Evolutionary conservation across 768 basidiomycete genomes (phyloP), one percentile per base, ranked within the genome.

Genomic region (Collybia sp.): DNA sequence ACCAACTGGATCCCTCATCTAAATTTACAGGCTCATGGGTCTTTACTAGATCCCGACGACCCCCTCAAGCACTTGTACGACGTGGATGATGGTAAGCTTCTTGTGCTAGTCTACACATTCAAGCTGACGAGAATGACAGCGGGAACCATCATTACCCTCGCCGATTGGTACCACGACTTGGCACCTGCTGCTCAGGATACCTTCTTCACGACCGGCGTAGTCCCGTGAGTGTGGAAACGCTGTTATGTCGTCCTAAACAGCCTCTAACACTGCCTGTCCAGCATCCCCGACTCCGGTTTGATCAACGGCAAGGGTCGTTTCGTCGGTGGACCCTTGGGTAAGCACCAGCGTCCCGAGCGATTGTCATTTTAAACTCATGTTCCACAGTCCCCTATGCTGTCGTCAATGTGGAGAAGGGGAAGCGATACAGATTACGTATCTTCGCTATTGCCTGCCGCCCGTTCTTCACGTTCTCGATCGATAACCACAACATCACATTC

Each of bases 351-450:
- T n/a, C n/a, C n/a, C 3, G 8, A 25, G 3, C 15, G 57, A 58
- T 30, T 4, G 19, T 6, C 38, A 43, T 4, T 50, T 52, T 1
- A 52, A 68, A 20, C 36, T 60, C 0, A 37, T 52, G 64, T 1
- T 45, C 63, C 44, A 50, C 50, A 34, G 57, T 62, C 2, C 61
- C 67, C 0, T 67, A 69, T 19, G 57, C 78, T 0, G 65, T 77
- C 3, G 60, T 79, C 53, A 65, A 66, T 33, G 73, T 80, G 25
- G 45, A 56, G 19, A 45, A 50, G 0, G 71, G 70, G 6, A 54
- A 61, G 44, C 61, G 77, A n/a, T 80, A 79, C 55, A 66, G 79
- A 31, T 71, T 80, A 56, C 77, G 78, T 12, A 31, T 80, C 13
- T 56, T 81, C 49, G 58, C 62, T 31, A 66, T 67, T 18, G 66